phyloP scores from a whole-genome alignment of 2,329 filamentous ascomycete species.

The Orbilia oligospora region DNA sequence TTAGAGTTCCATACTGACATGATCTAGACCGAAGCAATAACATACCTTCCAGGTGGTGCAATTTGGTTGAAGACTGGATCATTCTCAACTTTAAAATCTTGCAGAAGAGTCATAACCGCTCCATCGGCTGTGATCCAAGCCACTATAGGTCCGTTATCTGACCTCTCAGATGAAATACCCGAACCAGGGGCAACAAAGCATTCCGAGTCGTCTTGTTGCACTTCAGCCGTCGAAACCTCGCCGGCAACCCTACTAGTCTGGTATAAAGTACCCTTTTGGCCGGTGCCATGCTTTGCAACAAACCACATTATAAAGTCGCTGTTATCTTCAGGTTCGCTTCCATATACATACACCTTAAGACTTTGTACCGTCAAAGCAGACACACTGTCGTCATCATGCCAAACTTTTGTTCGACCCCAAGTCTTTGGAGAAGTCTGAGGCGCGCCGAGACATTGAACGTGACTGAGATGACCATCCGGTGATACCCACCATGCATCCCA shows the following conservation, averaged over 20 bases:
- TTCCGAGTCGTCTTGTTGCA: background rate
- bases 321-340: background rate
- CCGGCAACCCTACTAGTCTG: background rate
- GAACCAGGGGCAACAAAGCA: background rate
- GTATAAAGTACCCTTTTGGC: background rate
- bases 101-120: background rate
- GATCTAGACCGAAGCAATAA: no score
- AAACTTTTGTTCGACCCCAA: background rate
- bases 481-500: slow-evolving; percentile 7
- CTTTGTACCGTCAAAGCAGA: background rate
- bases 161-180: background rate
- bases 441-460: background rate
- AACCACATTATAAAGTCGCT: background rate
- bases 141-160: background rate
- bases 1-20: no score
- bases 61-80: background rate
- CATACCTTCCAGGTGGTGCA: slow-evolving; percentile 1
- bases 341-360: background rate
- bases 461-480: background rate
- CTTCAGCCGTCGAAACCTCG: background rate
- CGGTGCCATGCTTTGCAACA: background rate
- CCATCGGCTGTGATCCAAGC: background rate
- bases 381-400: background rate
- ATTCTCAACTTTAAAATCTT: background rate
- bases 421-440: background rate